Conservation (phyloP, 257 asterid species). For the Solanum rostratum region DNA sequence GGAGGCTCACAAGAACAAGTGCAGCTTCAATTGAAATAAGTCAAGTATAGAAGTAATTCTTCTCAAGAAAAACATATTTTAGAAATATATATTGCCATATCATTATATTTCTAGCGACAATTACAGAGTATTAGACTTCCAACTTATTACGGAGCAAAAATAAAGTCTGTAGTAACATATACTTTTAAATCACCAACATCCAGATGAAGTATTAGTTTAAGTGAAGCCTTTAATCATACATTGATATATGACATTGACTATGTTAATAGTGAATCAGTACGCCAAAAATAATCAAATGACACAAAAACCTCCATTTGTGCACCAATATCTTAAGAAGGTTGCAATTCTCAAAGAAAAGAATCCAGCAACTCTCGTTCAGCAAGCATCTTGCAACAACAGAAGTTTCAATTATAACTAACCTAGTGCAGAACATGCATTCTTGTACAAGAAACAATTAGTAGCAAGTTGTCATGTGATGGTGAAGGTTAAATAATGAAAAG, state of each 20-base stretch:
- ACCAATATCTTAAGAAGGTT: neutral
- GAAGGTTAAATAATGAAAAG: neutral
- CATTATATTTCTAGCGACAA: neutral
- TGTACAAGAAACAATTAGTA: neutral
- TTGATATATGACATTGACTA: neutral
- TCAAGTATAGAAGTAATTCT: neutral
- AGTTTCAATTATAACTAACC: neutral
- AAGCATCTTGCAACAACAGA: neutral
- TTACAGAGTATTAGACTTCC: neutral
- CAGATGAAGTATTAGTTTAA: neutral
- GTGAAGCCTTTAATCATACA: neutral
- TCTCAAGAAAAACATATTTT: neutral
- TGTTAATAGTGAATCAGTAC: neutral
- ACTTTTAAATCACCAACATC: neutral
- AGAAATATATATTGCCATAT: neutral
- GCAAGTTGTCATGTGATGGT: neutral
- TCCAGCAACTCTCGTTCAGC: neutral
- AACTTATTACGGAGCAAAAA: neutral
- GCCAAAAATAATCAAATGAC: neutral
- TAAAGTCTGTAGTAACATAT: neutral
- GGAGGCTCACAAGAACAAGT: neutral
- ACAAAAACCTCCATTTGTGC: neutral
- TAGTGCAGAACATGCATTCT: neutral
- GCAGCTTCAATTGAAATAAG: neutral
- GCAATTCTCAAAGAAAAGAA: neutral